Evolutionary conservation across 2,329 filamentous ascomycete genomes (phyloP).

Genomic region (Leptographium galeiforme): DNA sequence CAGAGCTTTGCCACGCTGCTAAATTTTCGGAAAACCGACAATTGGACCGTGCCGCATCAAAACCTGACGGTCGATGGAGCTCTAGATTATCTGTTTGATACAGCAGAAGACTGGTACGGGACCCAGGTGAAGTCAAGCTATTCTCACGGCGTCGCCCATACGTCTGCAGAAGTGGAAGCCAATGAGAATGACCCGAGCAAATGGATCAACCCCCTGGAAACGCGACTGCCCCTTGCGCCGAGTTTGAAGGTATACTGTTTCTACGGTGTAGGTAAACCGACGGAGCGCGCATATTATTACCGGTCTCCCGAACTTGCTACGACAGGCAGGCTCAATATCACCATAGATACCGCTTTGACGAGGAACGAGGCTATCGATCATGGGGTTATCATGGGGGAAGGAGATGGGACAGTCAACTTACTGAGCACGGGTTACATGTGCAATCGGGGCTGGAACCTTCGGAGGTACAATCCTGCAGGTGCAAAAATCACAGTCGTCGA

Average conservation of each 20-base stretch:
- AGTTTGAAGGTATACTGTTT: conserved; percentile 94
- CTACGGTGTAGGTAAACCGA: conserved; percentile 88
- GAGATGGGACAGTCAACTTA: conserved; percentile 91
- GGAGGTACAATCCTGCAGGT: conserved; percentile 81
- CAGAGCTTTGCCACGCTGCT: conserved; percentile 69
- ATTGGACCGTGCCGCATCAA: conserved; percentile 46
- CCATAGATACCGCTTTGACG: conserved; percentile 53
- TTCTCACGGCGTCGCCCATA: conserved; percentile 79
- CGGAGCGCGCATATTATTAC: conserved; percentile 88
- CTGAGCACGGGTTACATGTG: conserved; percentile 94
- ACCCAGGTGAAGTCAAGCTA: conserved; percentile 61
- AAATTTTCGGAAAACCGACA: conserved; percentile 61
- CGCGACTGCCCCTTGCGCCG: conserved; percentile 72
- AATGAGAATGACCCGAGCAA: conserved; percentile 67
- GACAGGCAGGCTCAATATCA: conserved; percentile 57
- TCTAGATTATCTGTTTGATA: conserved; percentile 62
- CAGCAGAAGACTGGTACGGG: conserved; percentile 75
- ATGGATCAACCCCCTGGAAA: conserved; percentile 93
- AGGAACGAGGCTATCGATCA: conserved; percentile 52
- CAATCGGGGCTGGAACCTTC: conserved; percentile 83
- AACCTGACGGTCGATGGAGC: conserved; percentile 77
- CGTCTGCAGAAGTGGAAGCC: conserved; percentile 62
- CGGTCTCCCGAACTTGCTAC: conserved; percentile 51
- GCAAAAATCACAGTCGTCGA: conserved; percentile 75
- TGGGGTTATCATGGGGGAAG: conserved; percentile 90